A percentile compares a stretch with the other conserved stretches of the same genome.
These are phyloP conservation scores for Aspergillus taichungensis DNA, from an alignment of 495 filamentous ascomycete species.

Conservation along the genomic window DNA sequence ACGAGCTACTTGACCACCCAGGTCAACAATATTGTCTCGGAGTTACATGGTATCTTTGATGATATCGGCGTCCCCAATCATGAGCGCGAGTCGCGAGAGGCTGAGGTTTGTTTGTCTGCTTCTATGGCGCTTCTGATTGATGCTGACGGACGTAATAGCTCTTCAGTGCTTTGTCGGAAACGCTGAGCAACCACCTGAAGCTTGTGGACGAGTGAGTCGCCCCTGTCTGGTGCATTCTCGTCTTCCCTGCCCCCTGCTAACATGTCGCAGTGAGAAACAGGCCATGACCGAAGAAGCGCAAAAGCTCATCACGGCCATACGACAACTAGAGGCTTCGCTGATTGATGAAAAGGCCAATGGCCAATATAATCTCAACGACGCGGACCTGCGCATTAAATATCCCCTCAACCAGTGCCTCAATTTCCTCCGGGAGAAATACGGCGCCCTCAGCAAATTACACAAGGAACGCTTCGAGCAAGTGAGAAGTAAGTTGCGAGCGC, in stretches of 20 bases:
- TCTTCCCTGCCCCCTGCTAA: neutral
- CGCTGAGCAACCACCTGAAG: slow-evolving; percentile 74
- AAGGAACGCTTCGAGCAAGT: slow-evolving; percentile 88
- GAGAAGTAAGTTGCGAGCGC: slow-evolving; percentile 56
- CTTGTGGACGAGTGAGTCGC: slow-evolving; percentile 56
- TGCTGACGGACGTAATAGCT: slow-evolving; percentile 45
- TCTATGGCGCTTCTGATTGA: neutral
- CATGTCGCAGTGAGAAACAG: slow-evolving; percentile 64
- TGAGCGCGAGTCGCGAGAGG: slow-evolving; percentile 81
- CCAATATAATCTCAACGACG: slow-evolving; percentile 51
- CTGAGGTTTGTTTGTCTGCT: slow-evolving; percentile 55
- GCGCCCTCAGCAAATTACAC: slow-evolving; percentile 68
- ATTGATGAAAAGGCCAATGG: slow-evolving; percentile 61
- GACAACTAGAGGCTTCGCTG: slow-evolving; percentile 87
- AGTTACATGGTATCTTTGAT: slow-evolving; percentile 89
- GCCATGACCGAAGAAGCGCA: slow-evolving; percentile 80
- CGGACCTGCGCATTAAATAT: slow-evolving; percentile 64
- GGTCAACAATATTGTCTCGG: slow-evolving; percentile 82
- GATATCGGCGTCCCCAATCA: slow-evolving; percentile 87
- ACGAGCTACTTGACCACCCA: slow-evolving; percentile 86
- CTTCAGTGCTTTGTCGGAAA: slow-evolving; percentile 79
- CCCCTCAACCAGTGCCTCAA: slow-evolving; percentile 73
- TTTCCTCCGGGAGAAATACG: slow-evolving; percentile 75
- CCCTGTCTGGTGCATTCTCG: neutral
- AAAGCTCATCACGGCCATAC: slow-evolving; percentile 70